Evolutionary conservation across 441 rosid genomes (phyloP).

Genomic region (Eutrema salsugineum): DNA sequence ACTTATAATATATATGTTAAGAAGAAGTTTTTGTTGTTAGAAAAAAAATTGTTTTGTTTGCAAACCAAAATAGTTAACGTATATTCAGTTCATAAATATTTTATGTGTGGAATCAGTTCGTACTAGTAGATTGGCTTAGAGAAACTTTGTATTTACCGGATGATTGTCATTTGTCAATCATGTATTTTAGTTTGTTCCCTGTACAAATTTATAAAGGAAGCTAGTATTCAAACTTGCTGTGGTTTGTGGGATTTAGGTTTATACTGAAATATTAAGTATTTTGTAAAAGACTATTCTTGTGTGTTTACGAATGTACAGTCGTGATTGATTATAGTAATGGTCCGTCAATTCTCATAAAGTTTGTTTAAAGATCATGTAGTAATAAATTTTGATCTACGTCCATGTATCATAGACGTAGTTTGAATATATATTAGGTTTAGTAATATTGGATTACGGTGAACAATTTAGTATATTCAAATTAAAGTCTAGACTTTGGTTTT

Average conservation of each 20-base stretch:
- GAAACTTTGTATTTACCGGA: not conserved
- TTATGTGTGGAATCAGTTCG: not conserved
- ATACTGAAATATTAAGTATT: not conserved
- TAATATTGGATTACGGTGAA: constrained; percentile 15
- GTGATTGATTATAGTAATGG: not conserved
- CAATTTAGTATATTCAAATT: not conserved
- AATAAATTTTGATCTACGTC: not conserved
- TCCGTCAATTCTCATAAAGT: not conserved
- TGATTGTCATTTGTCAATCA: not conserved
- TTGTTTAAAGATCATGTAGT: not conserved
- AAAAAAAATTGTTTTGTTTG: no score
- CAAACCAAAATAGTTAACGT: no score
- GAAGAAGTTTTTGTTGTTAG: no score
- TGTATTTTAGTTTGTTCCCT: not conserved
- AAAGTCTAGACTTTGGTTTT: not conserved
- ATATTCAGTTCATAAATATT: no score
- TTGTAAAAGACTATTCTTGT: not conserved
- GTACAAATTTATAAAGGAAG: not conserved
- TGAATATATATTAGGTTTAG: not conserved
- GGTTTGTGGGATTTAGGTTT: not conserved
- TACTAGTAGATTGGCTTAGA: no score
- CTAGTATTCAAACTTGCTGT: not conserved
- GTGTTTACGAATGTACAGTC: not conserved
- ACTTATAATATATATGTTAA: no score
- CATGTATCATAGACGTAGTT: not conserved